These are phyloP conservation scores for Porogramme epimiltina DNA, from an alignment of 1,284 basidiomycete species.

Conservation along the genomic window DNA sequence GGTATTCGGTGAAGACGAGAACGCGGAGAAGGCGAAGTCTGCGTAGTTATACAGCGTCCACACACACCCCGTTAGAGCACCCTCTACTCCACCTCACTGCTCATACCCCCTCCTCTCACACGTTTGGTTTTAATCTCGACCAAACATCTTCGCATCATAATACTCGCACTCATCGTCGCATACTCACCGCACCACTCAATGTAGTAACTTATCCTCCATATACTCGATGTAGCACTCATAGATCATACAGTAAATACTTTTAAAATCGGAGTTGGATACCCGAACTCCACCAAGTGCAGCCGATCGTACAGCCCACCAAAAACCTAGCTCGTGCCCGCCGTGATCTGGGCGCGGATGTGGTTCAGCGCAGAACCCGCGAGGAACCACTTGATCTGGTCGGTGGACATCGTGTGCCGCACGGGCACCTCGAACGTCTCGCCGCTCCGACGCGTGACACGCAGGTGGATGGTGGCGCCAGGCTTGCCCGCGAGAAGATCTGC, in stretches of 20 bases:
- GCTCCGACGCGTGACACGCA: conserved; percentile 71
- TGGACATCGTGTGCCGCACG: conserved; percentile 87
- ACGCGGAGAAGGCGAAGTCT: background rate
- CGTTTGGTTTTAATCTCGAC: no score
- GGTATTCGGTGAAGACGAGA: conserved; percentile 30
- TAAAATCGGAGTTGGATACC: background rate
- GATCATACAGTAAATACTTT: conserved; percentile 8
- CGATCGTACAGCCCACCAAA: no score
- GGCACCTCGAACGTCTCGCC: conserved; percentile 60
- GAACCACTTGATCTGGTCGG: conserved; percentile 88
- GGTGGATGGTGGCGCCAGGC: conserved; percentile 51
- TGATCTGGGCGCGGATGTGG: conserved; percentile 65
- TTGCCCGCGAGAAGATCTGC: conserved; percentile 60
- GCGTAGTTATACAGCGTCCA: no score
- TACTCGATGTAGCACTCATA: background rate
- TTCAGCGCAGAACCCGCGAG: conserved; percentile 88
- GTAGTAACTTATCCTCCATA: no score
- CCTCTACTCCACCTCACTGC: no score
- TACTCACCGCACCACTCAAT: no score
- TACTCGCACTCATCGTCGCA: no score
- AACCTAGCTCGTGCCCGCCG: no score
- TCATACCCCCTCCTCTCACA: no score
- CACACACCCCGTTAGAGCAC: no score
- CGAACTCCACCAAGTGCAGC: conserved; percentile 2
- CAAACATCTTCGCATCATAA: no score